Evolutionary conservation across 108 stramenopile species (phyloP), one percentile per base, ranked within the genome.

Genomic region (Cyclotella kingstonii): DNA sequence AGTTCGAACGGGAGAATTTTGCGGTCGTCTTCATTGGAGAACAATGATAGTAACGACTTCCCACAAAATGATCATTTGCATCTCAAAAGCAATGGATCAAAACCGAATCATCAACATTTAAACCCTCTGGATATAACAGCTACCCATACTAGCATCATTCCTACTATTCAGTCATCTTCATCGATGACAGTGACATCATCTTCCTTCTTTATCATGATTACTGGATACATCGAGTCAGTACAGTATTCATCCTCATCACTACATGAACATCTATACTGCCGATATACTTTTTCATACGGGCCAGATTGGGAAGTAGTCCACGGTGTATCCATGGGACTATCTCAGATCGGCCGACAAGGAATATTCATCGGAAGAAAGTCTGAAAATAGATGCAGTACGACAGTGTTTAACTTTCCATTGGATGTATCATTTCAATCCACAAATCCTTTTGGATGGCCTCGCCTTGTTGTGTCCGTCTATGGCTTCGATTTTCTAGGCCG

Each of bases 401-500:
- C 83, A n/a, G 83, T 91, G 15, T 95, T 89, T 88, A 93, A 93
- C 56, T 91, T 95, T 51, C 94, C 94, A 5, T 64, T 95, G 42
- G 91, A 93, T 18, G 68, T 90, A 0, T 69, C 88, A 15, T 91
- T 91, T 69, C 86, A 84, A 58, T 64, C 87, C 4, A 91, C 91
- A 0, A 91, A 88, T 44, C 80, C 88, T 0, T 71, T 68, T 60
- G 94, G 94, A 1, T 95, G 94, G 94, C 94, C 94, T n/a, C 73
- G 94, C 2, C 49, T 95, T 12, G 84, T 78, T 7, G 22, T 95
- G 23, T 70, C 77, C 14, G 50, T 87, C 43, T 88, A 86, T 49
- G 84, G 84, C 17, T 68, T 91, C 27, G 93, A 94, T 68, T 77
- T 66, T 22, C 34, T 91, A 14, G 93, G 91, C 0, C 68, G 91